These are phyloP conservation scores for Mycosphaerelloides madeirae DNA, from an alignment of 2,329 filamentous ascomycete genomes.

Conservation along the genomic window DNA sequence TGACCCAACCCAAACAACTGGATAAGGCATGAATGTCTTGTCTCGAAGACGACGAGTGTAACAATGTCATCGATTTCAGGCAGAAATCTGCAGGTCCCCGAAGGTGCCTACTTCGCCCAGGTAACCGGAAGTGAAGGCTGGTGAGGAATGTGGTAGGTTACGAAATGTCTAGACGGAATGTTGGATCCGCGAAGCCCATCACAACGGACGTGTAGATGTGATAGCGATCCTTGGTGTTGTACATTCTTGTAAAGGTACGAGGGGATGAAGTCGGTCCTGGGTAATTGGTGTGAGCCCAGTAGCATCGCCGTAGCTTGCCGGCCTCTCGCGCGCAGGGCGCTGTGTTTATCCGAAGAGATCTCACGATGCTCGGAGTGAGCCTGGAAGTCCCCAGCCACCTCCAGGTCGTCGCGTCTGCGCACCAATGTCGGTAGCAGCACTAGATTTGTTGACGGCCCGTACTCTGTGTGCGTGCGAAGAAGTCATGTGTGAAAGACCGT, in stretches of 20 bases:
- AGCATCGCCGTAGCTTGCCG: not conserved
- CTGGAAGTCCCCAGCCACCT: no score
- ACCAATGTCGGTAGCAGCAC: no score
- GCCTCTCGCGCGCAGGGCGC: slow-evolving; percentile 3
- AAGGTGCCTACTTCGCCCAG: slow-evolving; percentile 16
- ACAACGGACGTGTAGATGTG: not conserved
- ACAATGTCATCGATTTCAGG: slow-evolving; percentile 20
- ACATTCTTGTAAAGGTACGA: no score
- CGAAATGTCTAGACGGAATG: slow-evolving; percentile 12
- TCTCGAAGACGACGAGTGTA: slow-evolving; percentile 28
- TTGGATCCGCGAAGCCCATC: not conserved
- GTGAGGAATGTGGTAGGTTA: slow-evolving; percentile 9
- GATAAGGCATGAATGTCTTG: slow-evolving; percentile 20
- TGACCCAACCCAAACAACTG: slow-evolving; percentile 17
- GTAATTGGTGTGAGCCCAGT: no score
- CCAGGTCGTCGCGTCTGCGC: no score
- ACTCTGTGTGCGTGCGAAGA: no score
- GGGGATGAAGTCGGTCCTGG: no score
- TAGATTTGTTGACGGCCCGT: no score
- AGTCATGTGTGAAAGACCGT: no score
- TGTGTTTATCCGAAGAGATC: not conserved
- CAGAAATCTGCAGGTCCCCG: not conserved
- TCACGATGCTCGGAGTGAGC: no score
- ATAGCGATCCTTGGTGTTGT: no score
- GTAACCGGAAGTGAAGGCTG: slow-evolving; percentile 17